Conservation (phyloP, 2,329 filamentous ascomycete genomes). For the Scedosporium apiospermum region DNA sequence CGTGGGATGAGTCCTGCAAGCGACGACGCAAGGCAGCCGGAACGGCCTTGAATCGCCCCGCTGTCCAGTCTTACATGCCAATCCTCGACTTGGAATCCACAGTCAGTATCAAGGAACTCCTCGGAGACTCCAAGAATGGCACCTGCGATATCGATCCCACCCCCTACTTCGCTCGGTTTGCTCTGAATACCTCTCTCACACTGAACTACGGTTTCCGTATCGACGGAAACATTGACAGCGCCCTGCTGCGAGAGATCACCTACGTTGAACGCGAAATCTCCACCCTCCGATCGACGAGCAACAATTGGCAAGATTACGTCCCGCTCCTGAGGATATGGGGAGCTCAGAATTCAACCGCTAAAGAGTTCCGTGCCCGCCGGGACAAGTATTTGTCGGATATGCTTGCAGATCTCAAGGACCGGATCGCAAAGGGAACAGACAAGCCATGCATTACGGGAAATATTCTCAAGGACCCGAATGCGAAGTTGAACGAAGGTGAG, state of each 20-base stretch:
- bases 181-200: conserved; percentile 67
- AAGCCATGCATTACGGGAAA: conserved; percentile 31
- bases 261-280: conserved; percentile 67
- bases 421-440: conserved; percentile 28
- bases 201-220: conserved; percentile 75
- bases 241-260: conserved; percentile 62
- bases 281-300: conserved; percentile 68
- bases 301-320: conserved; percentile 83
- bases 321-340: conserved; percentile 59
- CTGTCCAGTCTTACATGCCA: conserved; percentile 71
- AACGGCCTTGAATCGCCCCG: conserved; percentile 67
- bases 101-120: conserved; percentile 62
- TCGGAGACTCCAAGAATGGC: conserved; percentile 54
- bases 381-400: conserved; percentile 60
- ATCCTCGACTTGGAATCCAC: conserved; percentile 71
- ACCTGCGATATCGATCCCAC: conserved; percentile 58
- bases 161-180: conserved; percentile 65
- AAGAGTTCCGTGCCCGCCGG: conserved; percentile 56
- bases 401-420: conserved; percentile 43
- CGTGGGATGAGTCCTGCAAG: conserved; percentile 78
- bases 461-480: conserved; percentile 47
- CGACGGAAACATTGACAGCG: conserved; percentile 57
- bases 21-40: conserved; percentile 66
- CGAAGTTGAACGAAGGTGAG: conserved; percentile 25
- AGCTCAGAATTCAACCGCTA: conserved; percentile 50